Evolutionary conservation across 306 rosid genomes (phyloP).

Genomic region (Trifolium repens): DNA sequence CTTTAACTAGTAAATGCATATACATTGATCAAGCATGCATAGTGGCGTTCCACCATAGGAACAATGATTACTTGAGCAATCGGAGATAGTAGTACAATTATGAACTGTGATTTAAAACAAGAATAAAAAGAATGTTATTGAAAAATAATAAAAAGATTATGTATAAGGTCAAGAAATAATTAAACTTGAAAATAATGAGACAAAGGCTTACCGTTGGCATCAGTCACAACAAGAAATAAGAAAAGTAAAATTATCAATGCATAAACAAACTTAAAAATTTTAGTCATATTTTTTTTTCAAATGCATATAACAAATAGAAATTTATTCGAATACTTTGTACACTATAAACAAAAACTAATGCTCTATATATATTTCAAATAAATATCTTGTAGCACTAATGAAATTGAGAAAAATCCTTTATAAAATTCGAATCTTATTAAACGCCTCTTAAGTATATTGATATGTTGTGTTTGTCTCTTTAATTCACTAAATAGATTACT

Average conservation of each 20-base stretch:
- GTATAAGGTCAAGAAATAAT: background rate
- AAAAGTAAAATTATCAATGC: background rate
- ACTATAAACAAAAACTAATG: background rate
- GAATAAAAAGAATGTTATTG: background rate
- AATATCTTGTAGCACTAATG: no score
- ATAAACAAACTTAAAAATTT: background rate
- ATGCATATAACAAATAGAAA: background rate
- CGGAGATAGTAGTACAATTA: background rate
- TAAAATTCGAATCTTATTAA: no score
- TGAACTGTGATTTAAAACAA: background rate
- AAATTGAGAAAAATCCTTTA: no score
- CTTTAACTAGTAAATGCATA: background rate
- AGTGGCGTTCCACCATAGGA: background rate
- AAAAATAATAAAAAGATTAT: no score
- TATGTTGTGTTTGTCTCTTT: background rate
- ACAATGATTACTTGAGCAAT: background rate
- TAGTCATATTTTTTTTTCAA: background rate
- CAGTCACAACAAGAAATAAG: background rate
- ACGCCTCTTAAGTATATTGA: background rate
- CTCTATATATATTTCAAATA: no score
- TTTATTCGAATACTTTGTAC: background rate
- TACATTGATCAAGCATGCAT: background rate
- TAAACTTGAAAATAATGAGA: background rate
- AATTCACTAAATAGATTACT: background rate
- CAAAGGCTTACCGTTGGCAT: background rate